Conservation (phyloP, 2,329 filamentous ascomycete genomes). For the Aspergillus flavus region DNA sequence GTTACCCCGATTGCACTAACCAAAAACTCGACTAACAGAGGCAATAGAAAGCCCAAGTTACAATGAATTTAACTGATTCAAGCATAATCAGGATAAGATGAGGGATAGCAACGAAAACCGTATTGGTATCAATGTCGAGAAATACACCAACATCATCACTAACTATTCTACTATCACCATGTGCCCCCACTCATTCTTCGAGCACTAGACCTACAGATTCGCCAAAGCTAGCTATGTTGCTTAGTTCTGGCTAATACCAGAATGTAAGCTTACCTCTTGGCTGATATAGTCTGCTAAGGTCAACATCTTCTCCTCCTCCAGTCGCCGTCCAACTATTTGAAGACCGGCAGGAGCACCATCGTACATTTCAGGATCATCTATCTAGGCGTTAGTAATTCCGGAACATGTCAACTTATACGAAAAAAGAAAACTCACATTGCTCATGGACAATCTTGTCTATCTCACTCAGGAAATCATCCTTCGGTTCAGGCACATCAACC, state of each 20-base stretch:
- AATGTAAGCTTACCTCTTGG: constrained; percentile 5
- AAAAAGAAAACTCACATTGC: constrained; percentile 48
- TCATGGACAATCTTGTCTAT: constrained; percentile 49
- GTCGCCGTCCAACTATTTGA: constrained; percentile 53
- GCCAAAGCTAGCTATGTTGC: neutral
- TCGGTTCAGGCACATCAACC: constrained; percentile 47
- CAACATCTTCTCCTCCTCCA: constrained; percentile 56
- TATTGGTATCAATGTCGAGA: neutral
- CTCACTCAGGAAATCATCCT: constrained; percentile 45
- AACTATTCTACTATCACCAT: neutral
- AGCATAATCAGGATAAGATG: neutral
- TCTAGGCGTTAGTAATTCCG: constrained; percentile 8
- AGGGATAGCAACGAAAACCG: neutral
- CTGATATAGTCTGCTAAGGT: constrained; percentile 47
- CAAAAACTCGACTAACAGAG: neutral
- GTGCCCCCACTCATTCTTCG: neutral
- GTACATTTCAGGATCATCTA: constrained; percentile 53
- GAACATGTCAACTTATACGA: neutral
- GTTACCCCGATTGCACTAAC: neutral
- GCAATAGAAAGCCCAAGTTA: neutral
- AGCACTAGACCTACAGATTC: neutral
- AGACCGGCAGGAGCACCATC: constrained; percentile 52
- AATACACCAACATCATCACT: neutral
- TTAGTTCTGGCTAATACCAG: neutral
- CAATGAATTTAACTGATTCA: neutral